Evolutionary conservation across 2,329 filamentous ascomycete species (phyloP), one percentile per base, ranked within the genome.

Genomic region (Bipolaris gigantea): DNA sequence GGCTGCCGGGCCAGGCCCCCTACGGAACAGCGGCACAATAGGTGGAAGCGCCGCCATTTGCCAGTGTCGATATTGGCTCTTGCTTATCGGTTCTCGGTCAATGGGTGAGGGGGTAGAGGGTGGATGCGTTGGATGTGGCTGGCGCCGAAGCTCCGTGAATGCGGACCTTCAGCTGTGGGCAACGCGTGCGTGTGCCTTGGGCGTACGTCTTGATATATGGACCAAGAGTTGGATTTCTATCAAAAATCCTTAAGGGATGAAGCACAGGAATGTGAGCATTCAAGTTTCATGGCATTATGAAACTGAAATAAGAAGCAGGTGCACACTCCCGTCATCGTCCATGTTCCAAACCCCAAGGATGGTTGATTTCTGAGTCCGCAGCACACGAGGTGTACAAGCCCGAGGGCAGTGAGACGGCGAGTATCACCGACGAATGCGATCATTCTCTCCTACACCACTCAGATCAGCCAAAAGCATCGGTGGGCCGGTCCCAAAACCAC

Each of bases 391-490:
- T 21, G 34, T 32, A 35, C 52, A 38, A 39, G 41, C 36, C 48
- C 47, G 39, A 21, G 36, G 19, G n/a, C 36, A 41, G 48, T 55
- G 21, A 55, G 52, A 51, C 52, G 34, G 45, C 45, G 33, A 40
- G 39, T 32, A 30, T 19, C 41, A 23, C 43, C 30, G 36, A 13
- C 52, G 51, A 54, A 53, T 53, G 34, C 27, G n/a, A 53, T 21
- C 16, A 34, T 35, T 38, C 35, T 36, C 52, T 55, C 48, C 18
- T 43, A 55, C 48, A 55, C 48, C 52, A 55, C 41, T 36, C 30
- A 43, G 16, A 44, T 18, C 18, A 30, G 3, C 16, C 42, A 50
- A 55, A 55, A 51, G 52, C 52, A 51, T 55, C 52, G 52, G 52
- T 6, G 32, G 34, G 30, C 48, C 44, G 36, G 30, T 8, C 38